Percentiles rank a stretch among this genome's conserved stretches.
Evolutionary conservation across 2,329 filamentous ascomycete species (phyloP).

Genomic region (Diplodia scrobiculata): DNA sequence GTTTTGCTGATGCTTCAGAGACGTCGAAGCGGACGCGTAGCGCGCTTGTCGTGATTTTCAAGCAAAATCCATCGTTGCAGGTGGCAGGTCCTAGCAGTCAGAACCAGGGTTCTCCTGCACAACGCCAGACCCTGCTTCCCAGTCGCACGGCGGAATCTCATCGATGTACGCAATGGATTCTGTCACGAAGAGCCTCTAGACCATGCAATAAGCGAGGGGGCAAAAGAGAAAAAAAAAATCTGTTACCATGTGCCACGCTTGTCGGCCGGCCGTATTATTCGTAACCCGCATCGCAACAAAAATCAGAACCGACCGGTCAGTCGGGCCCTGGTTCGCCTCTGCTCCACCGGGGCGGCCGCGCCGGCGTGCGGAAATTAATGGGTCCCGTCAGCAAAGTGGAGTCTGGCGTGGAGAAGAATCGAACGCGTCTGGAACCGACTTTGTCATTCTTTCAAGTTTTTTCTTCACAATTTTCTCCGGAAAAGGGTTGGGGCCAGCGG

Average conservation of each 20-base stretch:
- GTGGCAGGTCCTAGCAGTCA: not conserved
- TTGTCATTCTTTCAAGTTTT: not conserved
- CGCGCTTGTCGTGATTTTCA: not conserved
- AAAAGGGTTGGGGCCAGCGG: not conserved
- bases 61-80: not conserved
- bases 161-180: not conserved
- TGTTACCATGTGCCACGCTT: not conserved
- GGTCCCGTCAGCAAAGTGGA: not conserved
- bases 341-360: not conserved
- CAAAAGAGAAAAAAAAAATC: not conserved
- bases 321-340: not conserved
- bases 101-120: not conserved
- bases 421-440: not conserved
- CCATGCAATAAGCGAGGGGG: not conserved
- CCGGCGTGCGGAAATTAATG: not conserved
- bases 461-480: not conserved
- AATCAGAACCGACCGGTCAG: not conserved
- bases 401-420: not conserved
- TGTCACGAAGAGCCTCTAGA: not conserved
- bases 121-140: too few species aligned
- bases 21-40: not conserved
- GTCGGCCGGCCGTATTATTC: not conserved
- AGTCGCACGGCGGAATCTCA: too few species aligned
- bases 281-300: not conserved
- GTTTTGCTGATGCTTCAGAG: not conserved